Base-by-base conservation (phyloP, 768 basidiomycete species). In the Kwoniella sp. region DNA sequence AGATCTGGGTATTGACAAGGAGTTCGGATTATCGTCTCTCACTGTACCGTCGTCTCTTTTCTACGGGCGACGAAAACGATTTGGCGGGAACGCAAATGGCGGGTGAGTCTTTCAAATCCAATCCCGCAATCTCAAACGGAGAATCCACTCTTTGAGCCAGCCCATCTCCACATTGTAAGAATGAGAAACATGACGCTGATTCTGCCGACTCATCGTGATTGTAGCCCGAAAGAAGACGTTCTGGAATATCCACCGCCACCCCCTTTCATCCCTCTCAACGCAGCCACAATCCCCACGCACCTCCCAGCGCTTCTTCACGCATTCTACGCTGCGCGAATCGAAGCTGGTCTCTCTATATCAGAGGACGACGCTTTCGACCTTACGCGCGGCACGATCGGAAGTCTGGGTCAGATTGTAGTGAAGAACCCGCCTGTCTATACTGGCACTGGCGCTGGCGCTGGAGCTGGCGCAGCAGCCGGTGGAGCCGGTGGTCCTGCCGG, bases 1-100 rank as follows among this genome's bases (percentile, higher is more conserved):
- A 54, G 92, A 90, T 73, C 82, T 92, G 48, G 94, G 93, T 29
- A 91, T 96, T 55, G 92, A 91, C 22, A 85, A 85, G 47, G 94
- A 96, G 73, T 84, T 90, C 54, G 91, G 90, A 15, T 82, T 95
- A 64, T 85, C 88, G 17, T 88, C 85, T 68, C 84, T 97, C 57
- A 85, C 84, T 19, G 85, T 95, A 36, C 94, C 94, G 10, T 88
- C 72, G 8, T 68, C 69, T 7, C 26, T 97, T 30, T 85, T 93
- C 77, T 70, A 74, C 33, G 72, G 73, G 21, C 57, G 71, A 24
- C 36, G 65, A 37, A 73, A 68, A 48, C 33, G 68, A 22, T 29
- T 47, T 2, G 68, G 59, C 19, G 69, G 65, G 4, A 44, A 44
- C 22, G 65, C 65, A 5, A 29, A 55, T 26, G 48, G 37, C 6